A percentile compares a stretch with the other conserved stretches of the same genome.
Evolutionary conservation across 2,329 filamentous ascomycete species (phyloP).

Genomic region (Helicocarpus griseus): DNA sequence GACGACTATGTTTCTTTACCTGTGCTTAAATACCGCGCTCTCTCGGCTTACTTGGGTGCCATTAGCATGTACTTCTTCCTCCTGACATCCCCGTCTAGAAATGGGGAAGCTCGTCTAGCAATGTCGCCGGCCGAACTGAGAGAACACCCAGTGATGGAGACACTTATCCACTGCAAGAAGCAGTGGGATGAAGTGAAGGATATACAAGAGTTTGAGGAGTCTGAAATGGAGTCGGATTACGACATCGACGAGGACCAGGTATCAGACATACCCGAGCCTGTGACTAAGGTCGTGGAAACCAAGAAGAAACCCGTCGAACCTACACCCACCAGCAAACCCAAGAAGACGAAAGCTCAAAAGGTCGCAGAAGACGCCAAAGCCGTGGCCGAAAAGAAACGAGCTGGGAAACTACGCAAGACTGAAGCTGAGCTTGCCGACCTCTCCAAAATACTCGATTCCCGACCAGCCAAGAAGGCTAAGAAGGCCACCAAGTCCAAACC

Average conservation of each 20-base stretch:
- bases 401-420: conserved; percentile 44
- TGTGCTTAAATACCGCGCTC: conserved; percentile 64
- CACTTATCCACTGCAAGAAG: conserved; percentile 65
- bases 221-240: conserved; percentile 14
- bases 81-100: conserved; percentile 67
- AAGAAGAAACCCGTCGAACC: conserved; percentile 6
- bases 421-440: conserved; percentile 68
- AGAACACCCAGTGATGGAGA: conserved; percentile 86
- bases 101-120: conserved; percentile 47
- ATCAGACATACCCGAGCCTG: neutral
- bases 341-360: conserved; percentile 39
- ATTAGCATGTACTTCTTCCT: conserved; percentile 92
- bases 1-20: conserved; percentile 41
- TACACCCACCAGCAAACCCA: conserved; percentile 25
- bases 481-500: conserved; percentile 20
- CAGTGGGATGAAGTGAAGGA: conserved; percentile 69
- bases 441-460: conserved; percentile 46
- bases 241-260: conserved; percentile 14
- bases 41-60: conserved; percentile 76
- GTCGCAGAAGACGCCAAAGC: conserved; percentile 45
- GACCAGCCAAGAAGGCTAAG: conserved; percentile 35
- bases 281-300: conserved; percentile 6
- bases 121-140: conserved; percentile 69
- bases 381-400: conserved; percentile 44
- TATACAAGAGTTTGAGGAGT: conserved; percentile 45